phyloP scores from a whole-genome alignment of 139 green algal species.

The Ettlia oleoabundans region DNA sequence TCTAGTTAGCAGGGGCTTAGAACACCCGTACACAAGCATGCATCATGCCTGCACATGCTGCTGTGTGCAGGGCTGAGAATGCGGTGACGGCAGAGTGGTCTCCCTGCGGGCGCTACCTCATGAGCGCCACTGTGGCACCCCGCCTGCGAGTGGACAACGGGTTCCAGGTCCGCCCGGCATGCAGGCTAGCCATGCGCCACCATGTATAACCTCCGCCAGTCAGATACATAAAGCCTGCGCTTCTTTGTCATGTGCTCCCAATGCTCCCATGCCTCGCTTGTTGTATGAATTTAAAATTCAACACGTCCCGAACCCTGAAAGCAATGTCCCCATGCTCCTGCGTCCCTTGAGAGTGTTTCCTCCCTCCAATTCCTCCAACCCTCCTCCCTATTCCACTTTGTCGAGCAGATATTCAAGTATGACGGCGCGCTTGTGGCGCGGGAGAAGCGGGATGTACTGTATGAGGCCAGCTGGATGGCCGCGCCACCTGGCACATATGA shows the following conservation, averaged over 20 bases:
- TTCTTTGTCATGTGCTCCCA: too few relatives aligned
- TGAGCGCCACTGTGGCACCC: constrained; percentile 87
- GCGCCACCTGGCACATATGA: constrained; percentile 43
- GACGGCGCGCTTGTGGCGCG: constrained; percentile 65
- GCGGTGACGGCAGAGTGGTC: constrained; percentile 84
- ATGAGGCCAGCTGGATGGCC: constrained; percentile 60
- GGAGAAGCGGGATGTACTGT: constrained; percentile 68
- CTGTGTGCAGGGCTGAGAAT: constrained; percentile 48
- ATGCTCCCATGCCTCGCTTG: too few relatives aligned
- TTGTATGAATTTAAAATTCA: too few relatives aligned
- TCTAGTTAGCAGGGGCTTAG: too few relatives aligned
- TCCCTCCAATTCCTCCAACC: too few relatives aligned
- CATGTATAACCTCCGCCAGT: too few relatives aligned
- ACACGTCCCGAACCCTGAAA: too few relatives aligned
- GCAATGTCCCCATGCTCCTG: too few relatives aligned
- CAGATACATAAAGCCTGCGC: too few relatives aligned
- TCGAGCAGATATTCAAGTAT: constrained; percentile 76
- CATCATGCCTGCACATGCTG: background rate
- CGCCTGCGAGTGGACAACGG: constrained; percentile 96
- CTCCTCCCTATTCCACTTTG: background rate
- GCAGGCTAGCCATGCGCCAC: too few relatives aligned
- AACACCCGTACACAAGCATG: too few relatives aligned
- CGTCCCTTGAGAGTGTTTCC: too few relatives aligned
- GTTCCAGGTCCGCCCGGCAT: constrained; percentile 50
- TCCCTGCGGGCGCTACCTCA: constrained; percentile 82